These are phyloP conservation scores for Sclerotinia trifoliorum DNA, from an alignment of 2,329 filamentous ascomycete genomes.

Conservation along the genomic window DNA sequence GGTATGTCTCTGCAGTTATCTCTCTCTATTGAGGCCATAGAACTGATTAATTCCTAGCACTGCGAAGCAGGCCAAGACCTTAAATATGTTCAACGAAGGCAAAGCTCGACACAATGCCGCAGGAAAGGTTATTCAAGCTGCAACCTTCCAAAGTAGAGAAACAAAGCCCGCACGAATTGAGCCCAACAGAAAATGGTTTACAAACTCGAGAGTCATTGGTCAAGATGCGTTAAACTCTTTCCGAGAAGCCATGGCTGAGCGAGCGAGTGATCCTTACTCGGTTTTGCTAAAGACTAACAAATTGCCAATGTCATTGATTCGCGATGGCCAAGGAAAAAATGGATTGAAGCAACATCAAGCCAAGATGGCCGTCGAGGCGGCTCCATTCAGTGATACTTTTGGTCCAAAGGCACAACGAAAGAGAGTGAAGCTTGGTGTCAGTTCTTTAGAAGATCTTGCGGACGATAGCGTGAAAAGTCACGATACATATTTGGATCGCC, in stretches of 20 bases:
- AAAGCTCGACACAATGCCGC: conserved; percentile 76
- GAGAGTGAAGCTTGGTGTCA: conserved; percentile 82
- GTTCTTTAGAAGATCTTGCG: conserved; percentile 77
- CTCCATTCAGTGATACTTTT: conserved; percentile 85
- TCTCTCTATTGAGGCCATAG: not conserved
- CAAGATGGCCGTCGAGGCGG: conserved; percentile 87
- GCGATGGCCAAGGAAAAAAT: conserved; percentile 73
- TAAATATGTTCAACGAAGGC: conserved; percentile 90
- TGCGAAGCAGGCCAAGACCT: conserved; percentile 83
- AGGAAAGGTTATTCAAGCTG: conserved; percentile 82
- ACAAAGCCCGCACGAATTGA: conserved; percentile 83
- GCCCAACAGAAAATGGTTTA: conserved; percentile 97
- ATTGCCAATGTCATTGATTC: conserved; percentile 90
- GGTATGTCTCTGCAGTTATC: conserved; percentile 47
- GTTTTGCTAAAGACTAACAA: conserved; percentile 98
- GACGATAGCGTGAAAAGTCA: conserved; percentile 77
- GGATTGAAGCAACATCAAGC: conserved; percentile 89
- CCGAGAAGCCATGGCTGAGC: conserved; percentile 87
- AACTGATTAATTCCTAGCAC: conserved; percentile 41
- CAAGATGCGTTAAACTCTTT: conserved; percentile 87
- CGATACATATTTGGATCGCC: conserved; percentile 74
- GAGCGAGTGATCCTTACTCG: conserved; percentile 84
- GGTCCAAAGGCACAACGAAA: conserved; percentile 93
- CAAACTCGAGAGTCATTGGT: conserved; percentile 84
- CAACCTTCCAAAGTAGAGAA: conserved; percentile 79